These are phyloP conservation scores for Suillus clintonianus DNA, from an alignment of 768 basidiomycete species.

Conservation along the genomic window DNA sequence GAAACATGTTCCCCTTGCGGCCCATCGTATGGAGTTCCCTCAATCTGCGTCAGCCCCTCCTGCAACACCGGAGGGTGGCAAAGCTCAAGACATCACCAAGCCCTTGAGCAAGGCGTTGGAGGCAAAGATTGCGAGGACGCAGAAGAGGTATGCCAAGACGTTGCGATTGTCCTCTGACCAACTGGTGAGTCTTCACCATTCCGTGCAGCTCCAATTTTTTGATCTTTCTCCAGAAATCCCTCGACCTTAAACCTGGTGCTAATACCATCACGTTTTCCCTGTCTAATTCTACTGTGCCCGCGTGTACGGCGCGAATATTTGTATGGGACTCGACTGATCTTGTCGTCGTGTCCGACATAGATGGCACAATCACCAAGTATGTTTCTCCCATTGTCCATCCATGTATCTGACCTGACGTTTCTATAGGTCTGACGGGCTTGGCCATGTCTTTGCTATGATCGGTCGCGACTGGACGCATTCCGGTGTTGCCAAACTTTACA, in stretches of 20 bases:
- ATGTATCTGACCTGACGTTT: background rate
- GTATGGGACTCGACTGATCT: conserved; percentile 92
- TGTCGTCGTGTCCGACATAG: conserved; percentile 95
- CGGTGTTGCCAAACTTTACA: conserved; percentile 96
- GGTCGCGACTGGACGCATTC: conserved; percentile 98
- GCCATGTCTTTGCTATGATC: conserved; percentile 96
- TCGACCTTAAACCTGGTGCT: conserved; percentile 82
- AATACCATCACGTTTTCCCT: conserved; percentile 95
- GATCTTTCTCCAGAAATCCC: conserved; percentile 60
- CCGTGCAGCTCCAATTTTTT: background rate
- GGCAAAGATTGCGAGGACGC: conserved; percentile 6
- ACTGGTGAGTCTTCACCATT: conserved; percentile 55
- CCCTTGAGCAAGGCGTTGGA: conserved; percentile 23
- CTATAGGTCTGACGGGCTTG: conserved; percentile 87
- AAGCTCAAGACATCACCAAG: conserved; percentile 23
- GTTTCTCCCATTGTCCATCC: conserved; percentile 19
- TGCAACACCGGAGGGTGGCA: conserved; percentile 39
- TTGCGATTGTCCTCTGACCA: conserved; percentile 93
- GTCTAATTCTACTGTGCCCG: conserved; percentile 76
- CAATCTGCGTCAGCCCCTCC: conserved; percentile 46
- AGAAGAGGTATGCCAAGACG: conserved; percentile 84
- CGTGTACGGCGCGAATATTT: conserved; percentile 91
- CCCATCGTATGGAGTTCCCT: conserved; percentile 6
- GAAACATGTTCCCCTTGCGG: conserved; percentile 1
- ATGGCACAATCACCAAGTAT: conserved; percentile 98